phyloP scores from a whole-genome alignment of 1,284 basidiomycete species.

The Leccinum subrobustum region DNA sequence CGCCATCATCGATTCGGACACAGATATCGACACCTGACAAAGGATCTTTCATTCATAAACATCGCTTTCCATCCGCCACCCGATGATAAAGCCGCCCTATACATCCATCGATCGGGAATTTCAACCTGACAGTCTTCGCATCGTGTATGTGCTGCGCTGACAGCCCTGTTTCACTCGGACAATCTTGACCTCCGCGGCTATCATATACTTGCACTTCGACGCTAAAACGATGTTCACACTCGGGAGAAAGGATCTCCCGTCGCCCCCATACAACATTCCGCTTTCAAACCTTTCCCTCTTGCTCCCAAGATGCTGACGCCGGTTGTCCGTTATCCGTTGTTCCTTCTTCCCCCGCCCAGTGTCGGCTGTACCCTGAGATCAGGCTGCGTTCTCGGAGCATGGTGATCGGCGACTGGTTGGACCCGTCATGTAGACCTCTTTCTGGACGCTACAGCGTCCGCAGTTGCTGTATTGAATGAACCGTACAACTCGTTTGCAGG shows the following conservation, averaged over 20 bases:
- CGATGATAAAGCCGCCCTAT: background rate
- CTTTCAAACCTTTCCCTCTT: background rate
- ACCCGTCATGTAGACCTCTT: background rate
- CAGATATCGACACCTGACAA: background rate
- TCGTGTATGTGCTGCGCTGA: background rate
- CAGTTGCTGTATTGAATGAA: background rate
- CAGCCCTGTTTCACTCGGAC: conserved; percentile 1
- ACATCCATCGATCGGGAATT: background rate
- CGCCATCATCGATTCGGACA: conserved; percentile 9
- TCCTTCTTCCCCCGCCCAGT: background rate
- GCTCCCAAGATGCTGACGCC: background rate
- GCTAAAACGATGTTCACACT: background rate
- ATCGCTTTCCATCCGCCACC: background rate
- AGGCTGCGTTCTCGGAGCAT: background rate
- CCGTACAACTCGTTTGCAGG: background rate
- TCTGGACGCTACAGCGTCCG: background rate
- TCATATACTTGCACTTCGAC: background rate
- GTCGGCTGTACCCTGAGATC: background rate
- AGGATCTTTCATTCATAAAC: conserved; percentile 5
- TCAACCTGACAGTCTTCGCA: conserved; percentile 3
- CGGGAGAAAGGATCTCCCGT: conserved; percentile 2
- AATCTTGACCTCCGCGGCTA: background rate
- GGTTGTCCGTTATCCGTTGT: too few species aligned
- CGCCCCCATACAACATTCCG: too few species aligned
- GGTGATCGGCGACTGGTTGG: background rate